Base-by-base conservation (phyloP, 108 stramenopile genomes). In the Cylindrotheca closterium region DNA sequence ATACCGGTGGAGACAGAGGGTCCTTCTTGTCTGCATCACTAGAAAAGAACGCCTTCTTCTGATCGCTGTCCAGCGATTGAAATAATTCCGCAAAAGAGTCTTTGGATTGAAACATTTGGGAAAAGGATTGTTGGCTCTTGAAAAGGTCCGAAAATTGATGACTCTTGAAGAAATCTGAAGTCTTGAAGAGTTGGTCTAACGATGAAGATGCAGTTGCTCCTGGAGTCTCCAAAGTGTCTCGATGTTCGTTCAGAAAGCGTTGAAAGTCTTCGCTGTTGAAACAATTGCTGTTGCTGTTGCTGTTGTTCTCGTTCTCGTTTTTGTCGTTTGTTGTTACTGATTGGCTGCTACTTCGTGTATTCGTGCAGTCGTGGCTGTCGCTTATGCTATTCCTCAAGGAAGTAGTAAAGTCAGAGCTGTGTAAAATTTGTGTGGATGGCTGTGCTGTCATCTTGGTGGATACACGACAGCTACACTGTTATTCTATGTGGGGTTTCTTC, bases 201-300 rank as follows among this genome's bases (percentile, higher is more conserved):
- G 64, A 59, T 3, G 52, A 26, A 23, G 64, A 55, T 15, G 26
- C 17, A 22, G 17, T 46, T 30, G 46, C 12, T 8, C 25, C 19
- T 42, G 37, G 37, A 10, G 10, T 42, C 15, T 42, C 15, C 37
- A 42, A 42, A 10, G 37, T 15, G 37, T 42, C 15, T 7, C 10
- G 7, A 42, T 42, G 45, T 18, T 30, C 51, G 25, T 27, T 57
- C 19, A 72, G 51, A 28, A 72, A 72, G 12, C n/a, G 33, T 8
- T 27, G 17, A 27, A 72, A 72, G 49, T 72, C 71, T 22, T n/a
- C 55, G 32, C 63, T 64, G 31, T 57, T 42, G 51, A 72, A 64
- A 15, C 7, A 42, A 7, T 7, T 10, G 15, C 15, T 15, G 10
- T 7, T 10, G 15, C 15, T 42, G 37, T 42, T 42, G 37, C 15